Base-by-base conservation (phyloP, 495 filamentous ascomycete species). In the Lasiosphaeria ovina region DNA sequence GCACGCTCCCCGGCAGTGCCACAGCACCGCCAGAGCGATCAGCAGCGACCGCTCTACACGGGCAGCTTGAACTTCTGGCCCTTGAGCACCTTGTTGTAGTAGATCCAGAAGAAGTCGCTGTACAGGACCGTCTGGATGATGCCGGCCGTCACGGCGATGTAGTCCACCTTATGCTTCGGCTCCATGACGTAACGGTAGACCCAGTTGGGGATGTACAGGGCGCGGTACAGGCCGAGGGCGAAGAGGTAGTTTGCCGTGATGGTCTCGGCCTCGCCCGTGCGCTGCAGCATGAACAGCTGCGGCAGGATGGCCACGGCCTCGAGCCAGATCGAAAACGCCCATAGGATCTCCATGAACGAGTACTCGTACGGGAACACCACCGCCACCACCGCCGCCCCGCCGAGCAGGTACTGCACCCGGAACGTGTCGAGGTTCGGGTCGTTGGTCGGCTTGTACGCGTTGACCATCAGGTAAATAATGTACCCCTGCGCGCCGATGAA, bases 101-200 rank as follows among this genome's bases (percentile, higher is more conserved):
- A 98, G 62, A 98, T 96, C 81, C 91, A 98, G 81, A 98, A 98
- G 79, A 98, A 98, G 77, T 98, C 94, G 55, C 91, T 96, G 76
- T 98, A 98, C 55, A 98, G 81, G 34, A 98, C 74, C 17, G 94
- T 98, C 81, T 98, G 94, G 60, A 97, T 79, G 35, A 97, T 82
- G 9, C 94, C 94, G 8, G 94, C 94, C 42, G 92, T 60, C 48
- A 95, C 86, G 3, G 93, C 87, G 65, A 96, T 92, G 52, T 83
- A 83, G 73, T 97, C 92, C 59, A 87, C 84, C 76, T 87, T 85
- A 62, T 79, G 73, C 50, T 70, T 70, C 35, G 78, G 77, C 72
- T 94, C 91, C 47, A 82, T 77, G 62, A 89, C 79, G 74, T 95
- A 97, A 33, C 94, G 83, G 69, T 87, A 97, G 58, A 97, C 84